Conservation (phyloP, 495 filamentous ascomycete species). For the Daldinia childiae region DNA sequence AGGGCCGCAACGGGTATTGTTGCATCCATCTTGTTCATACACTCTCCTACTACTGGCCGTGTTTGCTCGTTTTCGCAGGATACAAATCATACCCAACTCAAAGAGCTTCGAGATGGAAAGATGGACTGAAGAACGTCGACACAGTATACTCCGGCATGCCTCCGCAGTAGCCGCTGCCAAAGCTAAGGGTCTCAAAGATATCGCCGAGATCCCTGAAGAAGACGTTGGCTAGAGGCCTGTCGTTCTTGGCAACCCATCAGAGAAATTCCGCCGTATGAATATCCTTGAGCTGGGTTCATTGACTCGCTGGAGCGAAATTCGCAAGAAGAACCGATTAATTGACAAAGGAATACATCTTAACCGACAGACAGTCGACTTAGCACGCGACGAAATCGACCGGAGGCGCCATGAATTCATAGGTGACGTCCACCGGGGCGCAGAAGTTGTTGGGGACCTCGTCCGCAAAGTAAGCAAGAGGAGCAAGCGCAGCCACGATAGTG, state of each 20-base stretch:
- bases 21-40: slow-evolving; percentile 67
- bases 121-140: slow-evolving; percentile 55
- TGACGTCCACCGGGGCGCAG: slow-evolving; percentile 38
- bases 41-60: slow-evolving; percentile 71
- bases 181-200: slow-evolving; percentile 49
- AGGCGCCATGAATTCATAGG: slow-evolving; percentile 45
- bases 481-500: slow-evolving; percentile 45
- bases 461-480: slow-evolving; percentile 51
- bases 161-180: slow-evolving; percentile 47
- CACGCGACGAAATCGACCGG: slow-evolving; percentile 47
- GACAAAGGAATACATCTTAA: slow-evolving; percentile 55
- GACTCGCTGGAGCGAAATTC: slow-evolving; percentile 75
- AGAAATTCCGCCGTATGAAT: slow-evolving; percentile 71
- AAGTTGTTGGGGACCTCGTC: slow-evolving; percentile 46
- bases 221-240: slow-evolving; percentile 71
- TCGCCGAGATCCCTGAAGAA: slow-evolving; percentile 53
- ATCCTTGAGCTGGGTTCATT: slow-evolving; percentile 70
- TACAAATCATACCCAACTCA: slow-evolving; percentile 72
- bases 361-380: slow-evolving; percentile 50
- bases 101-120: slow-evolving; percentile 61
- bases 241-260: slow-evolving; percentile 72
- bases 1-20: slow-evolving; percentile 70
- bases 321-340: slow-evolving; percentile 70
- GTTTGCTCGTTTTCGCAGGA: slow-evolving; percentile 67
- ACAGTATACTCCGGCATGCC: slow-evolving; percentile 51